Conservation (phyloP, 805 yeast genomes). For the Saccharomyces kudriavzevii region DNA sequence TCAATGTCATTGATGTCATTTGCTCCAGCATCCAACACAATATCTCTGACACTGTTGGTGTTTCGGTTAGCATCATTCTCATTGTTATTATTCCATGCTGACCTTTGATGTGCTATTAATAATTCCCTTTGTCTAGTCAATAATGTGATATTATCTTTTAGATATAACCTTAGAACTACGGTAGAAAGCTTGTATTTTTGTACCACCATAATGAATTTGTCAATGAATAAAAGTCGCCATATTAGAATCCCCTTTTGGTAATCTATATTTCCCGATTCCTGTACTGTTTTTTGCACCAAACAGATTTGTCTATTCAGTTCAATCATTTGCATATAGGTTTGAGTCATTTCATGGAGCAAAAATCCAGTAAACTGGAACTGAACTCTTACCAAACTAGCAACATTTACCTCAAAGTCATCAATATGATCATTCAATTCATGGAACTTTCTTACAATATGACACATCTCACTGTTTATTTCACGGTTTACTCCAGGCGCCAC, state of each 20-base stretch:
- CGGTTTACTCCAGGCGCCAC: conserved; percentile 27
- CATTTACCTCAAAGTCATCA: conserved; percentile 31
- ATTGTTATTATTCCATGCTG: conserved; percentile 10
- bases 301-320: conserved; percentile 27
- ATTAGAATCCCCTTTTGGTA: conserved; percentile 23
- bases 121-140: conserved; percentile 30
- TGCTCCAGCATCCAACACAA: background rate
- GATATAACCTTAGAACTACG: conserved; percentile 25
- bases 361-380: conserved; percentile 32
- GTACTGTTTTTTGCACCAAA: conserved; percentile 21
- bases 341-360: conserved; percentile 29
- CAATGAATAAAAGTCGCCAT: conserved; percentile 25
- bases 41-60: background rate
- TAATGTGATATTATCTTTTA: conserved; percentile 28
- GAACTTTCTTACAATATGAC: conserved; percentile 26
- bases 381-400: conserved; percentile 30
- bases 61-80: conserved; percentile 3
- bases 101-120: conserved; percentile 23
- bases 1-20: background rate
- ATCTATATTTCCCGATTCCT: conserved; percentile 12
- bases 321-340: conserved; percentile 25
- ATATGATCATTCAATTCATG: conserved; percentile 28
- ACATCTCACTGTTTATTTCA: conserved; percentile 25
- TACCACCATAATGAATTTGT: conserved; percentile 20
- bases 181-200: conserved; percentile 28